These are phyloP conservation scores for Coprinopsis sp. DNA, from an alignment of 768 basidiomycete species.

Conservation along the genomic window DNA sequence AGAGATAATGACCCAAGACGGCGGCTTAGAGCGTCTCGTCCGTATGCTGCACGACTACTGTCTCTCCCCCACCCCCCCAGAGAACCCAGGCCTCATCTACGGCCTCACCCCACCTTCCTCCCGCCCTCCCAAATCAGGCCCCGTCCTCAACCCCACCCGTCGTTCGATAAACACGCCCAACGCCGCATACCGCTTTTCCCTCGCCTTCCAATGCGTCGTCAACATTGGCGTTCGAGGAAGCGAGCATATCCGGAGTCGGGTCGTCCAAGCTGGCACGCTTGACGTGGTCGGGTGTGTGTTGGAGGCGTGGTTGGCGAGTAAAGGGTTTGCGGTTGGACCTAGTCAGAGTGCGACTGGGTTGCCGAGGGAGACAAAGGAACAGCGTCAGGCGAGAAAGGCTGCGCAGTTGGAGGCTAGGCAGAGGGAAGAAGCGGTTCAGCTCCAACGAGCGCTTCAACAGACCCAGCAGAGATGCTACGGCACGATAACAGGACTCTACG, in stretches of 20 bases:
- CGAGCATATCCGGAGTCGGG: slow-evolving; percentile 84
- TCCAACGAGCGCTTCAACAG: slow-evolving; percentile 53
- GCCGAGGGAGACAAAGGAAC: slow-evolving; percentile 72
- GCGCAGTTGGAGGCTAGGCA: slow-evolving; percentile 53
- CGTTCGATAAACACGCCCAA: slow-evolving; percentile 64
- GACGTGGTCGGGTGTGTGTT: slow-evolving; percentile 92
- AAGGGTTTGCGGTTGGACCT: slow-evolving; percentile 83
- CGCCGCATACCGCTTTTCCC: slow-evolving; percentile 81
- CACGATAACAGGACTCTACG: slow-evolving; percentile 1
- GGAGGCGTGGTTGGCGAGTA: slow-evolving; percentile 87
- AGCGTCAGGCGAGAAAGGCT: slow-evolving; percentile 57
- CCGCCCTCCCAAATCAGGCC: slow-evolving; percentile 48
- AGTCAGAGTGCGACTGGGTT: slow-evolving; percentile 71
- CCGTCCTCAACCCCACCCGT: slow-evolving; percentile 58
- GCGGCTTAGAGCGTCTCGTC: slow-evolving; percentile 93
- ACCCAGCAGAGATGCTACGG: slow-evolving; percentile 24
- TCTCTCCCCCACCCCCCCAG: slow-evolving; percentile 74
- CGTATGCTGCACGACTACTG: slow-evolving; percentile 89
- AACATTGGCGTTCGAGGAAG: slow-evolving; percentile 95
- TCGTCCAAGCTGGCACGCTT: slow-evolving; percentile 91
- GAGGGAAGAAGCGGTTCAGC: slow-evolving; percentile 54
- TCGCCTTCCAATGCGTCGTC: slow-evolving; percentile 95
- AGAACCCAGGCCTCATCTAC: slow-evolving; percentile 71
- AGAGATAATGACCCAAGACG: slow-evolving; percentile 97
- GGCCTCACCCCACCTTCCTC: slow-evolving; percentile 67